phyloP scores from a whole-genome alignment of 129 eudicot genomes.

The Tagetes patula region DNA sequence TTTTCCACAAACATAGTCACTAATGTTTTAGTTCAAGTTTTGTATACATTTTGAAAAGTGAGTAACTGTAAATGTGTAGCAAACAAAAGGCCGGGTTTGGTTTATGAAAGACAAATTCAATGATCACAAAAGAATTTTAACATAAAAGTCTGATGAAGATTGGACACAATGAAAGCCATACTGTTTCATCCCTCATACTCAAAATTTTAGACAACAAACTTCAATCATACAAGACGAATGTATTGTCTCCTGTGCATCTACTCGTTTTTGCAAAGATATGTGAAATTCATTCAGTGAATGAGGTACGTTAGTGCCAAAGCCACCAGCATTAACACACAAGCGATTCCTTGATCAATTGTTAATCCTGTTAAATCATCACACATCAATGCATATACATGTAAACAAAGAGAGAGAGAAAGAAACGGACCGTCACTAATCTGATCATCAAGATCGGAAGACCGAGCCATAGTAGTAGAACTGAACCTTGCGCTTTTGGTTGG shows the following conservation, averaged over 20 bases:
- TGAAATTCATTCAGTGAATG: slow-evolving; percentile 44
- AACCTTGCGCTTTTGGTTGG: slow-evolving; percentile 25
- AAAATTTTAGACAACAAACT: not conserved
- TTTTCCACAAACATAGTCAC: slow-evolving; percentile 25
- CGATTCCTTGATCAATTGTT: slow-evolving; percentile 75
- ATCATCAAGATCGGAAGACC: slow-evolving; percentile 13
- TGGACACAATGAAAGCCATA: not conserved
- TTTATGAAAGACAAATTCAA: not conserved
- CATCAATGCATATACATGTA: not conserved
- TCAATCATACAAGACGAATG: not conserved
- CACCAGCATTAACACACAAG: slow-evolving; percentile 62
- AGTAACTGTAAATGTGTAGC: not conserved
- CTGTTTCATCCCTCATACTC: slow-evolving; percentile 20
- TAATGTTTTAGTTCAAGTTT: slow-evolving; percentile 10
- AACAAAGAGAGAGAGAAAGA: not conserved
- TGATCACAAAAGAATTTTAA: not conserved
- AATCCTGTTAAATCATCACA: slow-evolving; percentile 46
- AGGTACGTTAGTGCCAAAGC: slow-evolving; percentile 75
- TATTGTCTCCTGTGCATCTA: not conserved
- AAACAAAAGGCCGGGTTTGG: not conserved
- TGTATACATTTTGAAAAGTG: slow-evolving; percentile 30
- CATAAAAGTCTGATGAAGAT: slow-evolving; percentile 20
- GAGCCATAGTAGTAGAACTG: slow-evolving; percentile 17
- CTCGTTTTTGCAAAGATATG: not conserved
- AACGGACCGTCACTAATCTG: slow-evolving; percentile 28